A percentile compares a stretch with the other conserved stretches of the same genome.
Evolutionary conservation across 1,284 basidiomycete species (phyloP).

Genomic region (Pseudozyma pruni): DNA sequence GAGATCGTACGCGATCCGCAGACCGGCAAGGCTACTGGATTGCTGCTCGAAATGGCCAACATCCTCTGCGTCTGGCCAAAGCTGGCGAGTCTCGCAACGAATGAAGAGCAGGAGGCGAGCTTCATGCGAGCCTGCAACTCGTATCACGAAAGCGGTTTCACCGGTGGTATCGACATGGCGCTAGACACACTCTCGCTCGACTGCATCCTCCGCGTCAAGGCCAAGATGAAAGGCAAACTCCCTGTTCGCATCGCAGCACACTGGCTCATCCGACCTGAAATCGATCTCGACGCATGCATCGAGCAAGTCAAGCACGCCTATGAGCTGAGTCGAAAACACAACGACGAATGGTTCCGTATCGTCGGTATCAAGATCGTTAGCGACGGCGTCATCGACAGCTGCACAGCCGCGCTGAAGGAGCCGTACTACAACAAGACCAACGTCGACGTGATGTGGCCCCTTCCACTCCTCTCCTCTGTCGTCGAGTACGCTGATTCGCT

Average conservation of each 20-base stretch:
- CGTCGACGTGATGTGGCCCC: constrained; percentile 43
- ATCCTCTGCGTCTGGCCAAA: constrained; percentile 34
- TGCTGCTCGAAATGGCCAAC: constrained; percentile 45
- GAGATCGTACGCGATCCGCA: constrained; percentile 34
- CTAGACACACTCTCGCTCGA: constrained; percentile 30
- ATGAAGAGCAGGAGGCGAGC: constrained; percentile 24
- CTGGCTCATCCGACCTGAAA: constrained; percentile 37
- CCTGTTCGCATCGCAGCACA: constrained; percentile 43
- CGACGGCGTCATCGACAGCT: constrained; percentile 49
- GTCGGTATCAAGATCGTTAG: constrained; percentile 49
- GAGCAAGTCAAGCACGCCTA: constrained; percentile 34
- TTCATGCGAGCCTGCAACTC: constrained; percentile 36
- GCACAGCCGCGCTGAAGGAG: constrained; percentile 43
- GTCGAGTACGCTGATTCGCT: constrained; percentile 37
- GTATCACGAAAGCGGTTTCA: constrained; percentile 40
- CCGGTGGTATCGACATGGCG: constrained; percentile 44
- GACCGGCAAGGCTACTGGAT: constrained; percentile 35
- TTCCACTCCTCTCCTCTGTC: constrained; percentile 17
- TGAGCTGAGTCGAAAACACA: constrained; percentile 28
- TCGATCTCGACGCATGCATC: constrained; percentile 16
- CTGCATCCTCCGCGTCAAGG: constrained; percentile 28
- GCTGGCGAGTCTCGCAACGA: constrained; percentile 22
- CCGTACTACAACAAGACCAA: constrained; percentile 47
- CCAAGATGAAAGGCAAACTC: constrained; percentile 25
- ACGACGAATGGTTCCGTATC: constrained; percentile 44